Evolutionary conservation across 2,329 filamentous ascomycete species (phyloP).

Genomic region (Neonectria punicea): DNA sequence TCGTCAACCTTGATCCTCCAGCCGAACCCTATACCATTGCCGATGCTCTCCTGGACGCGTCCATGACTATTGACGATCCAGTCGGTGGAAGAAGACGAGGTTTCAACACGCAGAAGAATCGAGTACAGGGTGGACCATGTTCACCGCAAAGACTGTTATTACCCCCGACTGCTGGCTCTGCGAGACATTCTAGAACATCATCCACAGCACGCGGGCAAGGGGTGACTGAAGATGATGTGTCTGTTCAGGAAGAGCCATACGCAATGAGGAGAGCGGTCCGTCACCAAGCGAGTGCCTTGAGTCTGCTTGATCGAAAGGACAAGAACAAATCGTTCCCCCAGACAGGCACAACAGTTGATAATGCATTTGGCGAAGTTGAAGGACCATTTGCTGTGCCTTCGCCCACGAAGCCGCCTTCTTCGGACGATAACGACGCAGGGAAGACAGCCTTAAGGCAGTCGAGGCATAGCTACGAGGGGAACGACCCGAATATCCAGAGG

Average conservation of each 20-base stretch:
- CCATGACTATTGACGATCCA: constrained; percentile 83
- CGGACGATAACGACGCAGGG: constrained; percentile 42
- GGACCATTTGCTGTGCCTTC: constrained; percentile 60
- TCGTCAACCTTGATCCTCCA: constrained; percentile 46
- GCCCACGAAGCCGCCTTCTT: constrained; percentile 34
- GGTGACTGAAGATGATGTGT: constrained; percentile 48
- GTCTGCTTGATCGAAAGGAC: constrained; percentile 68
- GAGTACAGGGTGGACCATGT: constrained; percentile 51
- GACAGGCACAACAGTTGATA: constrained; percentile 67
- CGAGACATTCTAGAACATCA: constrained; percentile 52
- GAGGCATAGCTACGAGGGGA: constrained; percentile 87
- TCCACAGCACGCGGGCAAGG: constrained; percentile 44
- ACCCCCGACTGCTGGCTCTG: constrained; percentile 45
- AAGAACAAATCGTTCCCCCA: constrained; percentile 68
- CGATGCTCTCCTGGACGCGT: constrained; percentile 91
- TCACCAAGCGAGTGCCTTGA: constrained; percentile 69
- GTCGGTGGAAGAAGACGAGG: constrained; percentile 64
- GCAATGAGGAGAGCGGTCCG: constrained; percentile 60
- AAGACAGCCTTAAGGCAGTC: constrained; percentile 56
- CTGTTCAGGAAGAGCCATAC: constrained; percentile 54
- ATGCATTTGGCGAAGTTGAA: constrained; percentile 69
- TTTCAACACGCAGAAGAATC: constrained; percentile 61
- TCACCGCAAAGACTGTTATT: constrained; percentile 46
- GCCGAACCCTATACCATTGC: constrained; percentile 78
- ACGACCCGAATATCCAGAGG: constrained; percentile 73